Percentiles rank a stretch among this genome's conserved stretches.
These are phyloP conservation scores for Syzygium aromaticum DNA, from an alignment of 345 rosid genomes.

Conservation along the genomic window DNA sequence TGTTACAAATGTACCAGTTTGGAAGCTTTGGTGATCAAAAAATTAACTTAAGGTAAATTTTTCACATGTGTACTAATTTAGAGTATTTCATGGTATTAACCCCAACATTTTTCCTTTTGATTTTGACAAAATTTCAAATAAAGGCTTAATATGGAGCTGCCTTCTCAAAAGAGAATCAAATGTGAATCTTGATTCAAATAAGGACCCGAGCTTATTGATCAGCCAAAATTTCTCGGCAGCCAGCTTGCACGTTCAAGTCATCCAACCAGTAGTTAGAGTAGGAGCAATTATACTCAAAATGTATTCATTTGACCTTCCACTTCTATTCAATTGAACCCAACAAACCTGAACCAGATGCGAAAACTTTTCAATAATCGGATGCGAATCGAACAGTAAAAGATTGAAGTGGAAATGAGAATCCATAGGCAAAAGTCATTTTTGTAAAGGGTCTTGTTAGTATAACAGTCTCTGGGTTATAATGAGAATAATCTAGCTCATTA, in stretches of 20 bases:
- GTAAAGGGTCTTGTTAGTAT: not conserved
- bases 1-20: too few species aligned
- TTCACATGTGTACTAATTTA: too few species aligned
- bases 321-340: not conserved
- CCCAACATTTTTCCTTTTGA: not conserved
- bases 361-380: not conserved
- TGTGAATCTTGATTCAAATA: not conserved
- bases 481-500: too few species aligned
- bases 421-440: not conserved
- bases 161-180: not conserved
- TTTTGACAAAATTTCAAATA: too few species aligned
- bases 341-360: not conserved
- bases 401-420: not conserved
- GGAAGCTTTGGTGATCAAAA: too few species aligned
- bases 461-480: too few species aligned
- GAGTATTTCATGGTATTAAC: too few species aligned
- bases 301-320: not conserved
- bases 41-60: too few species aligned
- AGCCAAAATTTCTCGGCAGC: too few species aligned
- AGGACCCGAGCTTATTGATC: too few species aligned
- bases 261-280: not conserved
- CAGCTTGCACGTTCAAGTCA: not conserved
- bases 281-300: not conserved
- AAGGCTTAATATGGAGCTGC: not conserved
- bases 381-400: not conserved